Base-by-base conservation (phyloP, 768 basidiomycete genomes). In the Termitomyces sp. region DNA sequence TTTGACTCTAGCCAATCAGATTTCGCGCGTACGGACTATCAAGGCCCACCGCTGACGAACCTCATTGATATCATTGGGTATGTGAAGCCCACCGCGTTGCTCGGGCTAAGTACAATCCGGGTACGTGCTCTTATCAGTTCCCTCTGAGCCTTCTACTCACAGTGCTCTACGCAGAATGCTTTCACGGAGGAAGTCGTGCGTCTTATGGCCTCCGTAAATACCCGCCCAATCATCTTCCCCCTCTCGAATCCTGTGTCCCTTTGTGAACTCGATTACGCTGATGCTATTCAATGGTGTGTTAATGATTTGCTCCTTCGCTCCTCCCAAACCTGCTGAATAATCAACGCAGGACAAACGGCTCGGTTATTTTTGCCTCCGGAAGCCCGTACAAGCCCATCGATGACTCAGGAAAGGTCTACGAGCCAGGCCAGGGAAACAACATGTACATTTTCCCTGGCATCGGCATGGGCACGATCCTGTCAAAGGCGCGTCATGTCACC, bases 381-480 rank as follows among this genome's bases (percentile, higher is more conserved):
- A 84, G 83, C 52, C 91, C 91, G 0, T 92, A 90, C 76, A 74
- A 79, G 18, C 70, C 81, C 3, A 72, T 85, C 49, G 76, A 78
- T 52, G 80, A 74, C 67, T 71, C 80, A 38, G 83, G 82, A 28
- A 80, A 75, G 49, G 62, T 66, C 0, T 76, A 83, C 63, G 85
- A 87, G 63, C 84, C 91, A 1, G 89, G 87, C 0, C 91, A 92
- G 71, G 89, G 90, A 11, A 92, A 92, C 73, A 92, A 91, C 74
- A 88, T 91, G 87, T 87, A 86, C 72, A 84, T 86, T 66, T 85
- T 84, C 73, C 82, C 81, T 18, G 81, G 81, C 18, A 74, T 90
- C 60, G 89, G 88, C 1, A 74, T 89, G 62, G 88, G 88, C 5
- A 67, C 83, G 9, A 84, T 89, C 66, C 75, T 89, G 46, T 77